Evolutionary conservation across 164 flowering plant genomes (phyloP), one percentile per base, ranked within the genome.

Genomic region (Magnolia sinica): DNA sequence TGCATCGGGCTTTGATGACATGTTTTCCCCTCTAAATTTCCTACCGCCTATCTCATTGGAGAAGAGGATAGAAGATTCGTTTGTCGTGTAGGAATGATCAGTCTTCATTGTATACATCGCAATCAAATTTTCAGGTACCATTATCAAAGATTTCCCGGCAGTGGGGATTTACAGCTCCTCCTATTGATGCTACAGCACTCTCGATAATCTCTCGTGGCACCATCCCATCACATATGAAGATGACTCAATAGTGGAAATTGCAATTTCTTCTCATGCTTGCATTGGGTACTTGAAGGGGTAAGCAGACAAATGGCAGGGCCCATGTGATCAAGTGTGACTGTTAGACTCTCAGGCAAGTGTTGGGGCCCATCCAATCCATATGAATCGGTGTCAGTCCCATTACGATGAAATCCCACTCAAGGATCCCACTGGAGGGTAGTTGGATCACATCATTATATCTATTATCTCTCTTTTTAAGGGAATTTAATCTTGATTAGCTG

Each of bases 11-110:
- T 82, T 77, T 81, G 84, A 80, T 29, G 94, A 86, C 80, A 79
- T 85, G 84, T 83, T 83, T 64, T 85, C 93, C 75, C 87, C 92
- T 76, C 70, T 90, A 66, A 87, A 83, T 78, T 78, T 87, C 20
- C 68, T 85, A 31, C 84, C 89, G 22, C 80, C 84, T 0, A 78
- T 70, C 50, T 70, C 90, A 45, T 68, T 84, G 64, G 93, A 87
- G 66, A 91, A 88, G 84, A 80, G 86, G 79, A 89, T 89, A 78
- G 91, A 93, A 70, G 95, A 91, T 61, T 88, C 95, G 37, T 91
- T 91, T 84, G 91, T 87, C 16, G 77, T 90, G 78, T 90, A 87
- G 76, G 91, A 91, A 70, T 88, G 76, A 83, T 74, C 63, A 11
- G 45, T 55, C n/a, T 14, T 72, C 20, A 9, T 24, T 59, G 61